A percentile compares a stretch with the other conserved stretches of the same genome.
phyloP scores from a whole-genome alignment of 495 filamentous ascomycete genomes.

The Neurospora sp. region DNA sequence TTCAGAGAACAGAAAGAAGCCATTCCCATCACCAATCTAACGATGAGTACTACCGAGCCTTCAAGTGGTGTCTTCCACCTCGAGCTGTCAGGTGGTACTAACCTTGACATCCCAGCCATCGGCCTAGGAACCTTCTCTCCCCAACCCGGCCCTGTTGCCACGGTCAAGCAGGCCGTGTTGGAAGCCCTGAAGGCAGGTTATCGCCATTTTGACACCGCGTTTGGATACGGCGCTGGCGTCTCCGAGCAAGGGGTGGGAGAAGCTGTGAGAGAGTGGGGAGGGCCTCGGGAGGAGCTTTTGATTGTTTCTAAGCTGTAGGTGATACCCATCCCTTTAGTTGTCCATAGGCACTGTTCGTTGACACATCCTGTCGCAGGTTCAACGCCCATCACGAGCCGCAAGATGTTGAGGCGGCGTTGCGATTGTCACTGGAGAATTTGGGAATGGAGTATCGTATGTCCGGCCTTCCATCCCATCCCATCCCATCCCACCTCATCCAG shows the following conservation, averaged over 20 bases:
- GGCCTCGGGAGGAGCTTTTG: constrained; percentile 26
- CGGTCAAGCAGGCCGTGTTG: constrained; percentile 25
- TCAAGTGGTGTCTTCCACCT: neutral
- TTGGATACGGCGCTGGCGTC: constrained; percentile 18
- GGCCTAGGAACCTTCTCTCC: constrained; percentile 24
- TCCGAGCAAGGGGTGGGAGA: constrained; percentile 33
- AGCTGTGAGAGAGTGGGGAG: constrained; percentile 27
- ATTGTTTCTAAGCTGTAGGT: constrained; percentile 29
- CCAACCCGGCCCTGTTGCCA: constrained; percentile 10
- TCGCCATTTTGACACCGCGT: constrained; percentile 31
- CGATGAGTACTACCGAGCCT: no score
- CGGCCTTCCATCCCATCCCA: no score
- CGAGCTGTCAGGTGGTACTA: neutral
- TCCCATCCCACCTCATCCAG: no score
- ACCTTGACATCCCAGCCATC: constrained; percentile 15
- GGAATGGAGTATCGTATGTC: constrained; percentile 19
- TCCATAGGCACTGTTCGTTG: neutral
- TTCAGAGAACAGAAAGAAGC: neutral
- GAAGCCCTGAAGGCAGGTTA: constrained; percentile 26
- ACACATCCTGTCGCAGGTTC: neutral
- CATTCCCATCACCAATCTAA: neutral
- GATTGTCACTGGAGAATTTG: constrained; percentile 14
- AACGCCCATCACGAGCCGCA: constrained; percentile 21
- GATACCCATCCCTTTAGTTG: neutral
- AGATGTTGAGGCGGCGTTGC: constrained; percentile 21